Conservation (phyloP, 345 rosid species). For the Linum lewisii region DNA sequence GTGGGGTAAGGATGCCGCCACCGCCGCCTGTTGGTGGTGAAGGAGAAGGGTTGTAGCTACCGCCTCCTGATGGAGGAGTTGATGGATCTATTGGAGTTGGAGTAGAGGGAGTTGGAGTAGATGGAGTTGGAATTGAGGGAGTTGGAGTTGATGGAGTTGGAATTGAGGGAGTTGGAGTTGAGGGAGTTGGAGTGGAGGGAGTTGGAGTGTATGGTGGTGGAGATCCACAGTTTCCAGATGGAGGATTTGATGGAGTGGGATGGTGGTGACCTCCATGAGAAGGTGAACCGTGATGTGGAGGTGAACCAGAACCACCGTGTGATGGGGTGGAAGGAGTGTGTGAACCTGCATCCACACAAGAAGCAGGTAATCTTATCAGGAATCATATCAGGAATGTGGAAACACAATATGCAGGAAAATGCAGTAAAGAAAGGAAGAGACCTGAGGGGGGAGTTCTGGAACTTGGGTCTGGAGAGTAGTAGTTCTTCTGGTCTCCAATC, state of each 20-base stretch:
- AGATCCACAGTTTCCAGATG: constrained; percentile 11
- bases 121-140: constrained; percentile 15
- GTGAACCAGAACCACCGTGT: constrained; percentile 14
- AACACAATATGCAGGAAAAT: too few species aligned
- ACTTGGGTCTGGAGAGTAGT: constrained; percentile 53
- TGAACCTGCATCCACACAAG: neutral
- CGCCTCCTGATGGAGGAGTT: constrained; percentile 17
- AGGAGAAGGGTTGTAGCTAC: constrained; percentile 42
- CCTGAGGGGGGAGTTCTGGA: constrained; percentile 46
- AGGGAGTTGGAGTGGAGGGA: constrained; percentile 12
- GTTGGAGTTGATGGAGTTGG: constrained; percentile 18
- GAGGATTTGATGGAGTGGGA: constrained; percentile 16
- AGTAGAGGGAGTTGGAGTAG: constrained; percentile 32
- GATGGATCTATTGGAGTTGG: neutral
- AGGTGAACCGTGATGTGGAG: constrained; percentile 15
- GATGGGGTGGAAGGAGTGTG: constrained; percentile 12
- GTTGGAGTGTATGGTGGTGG: constrained; percentile 30
- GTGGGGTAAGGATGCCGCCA: constrained; percentile 21
- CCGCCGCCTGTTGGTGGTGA: constrained; percentile 36
- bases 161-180: constrained; percentile 23
- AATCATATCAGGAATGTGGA: too few species aligned
- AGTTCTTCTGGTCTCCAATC: constrained; percentile 52
- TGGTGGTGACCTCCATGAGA: constrained; percentile 19
- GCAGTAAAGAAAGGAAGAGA: constrained; percentile 2
- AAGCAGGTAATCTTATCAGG: neutral